phyloP scores from a whole-genome alignment of 208 protist genomes.

The Crithidia brevicula region DNA sequence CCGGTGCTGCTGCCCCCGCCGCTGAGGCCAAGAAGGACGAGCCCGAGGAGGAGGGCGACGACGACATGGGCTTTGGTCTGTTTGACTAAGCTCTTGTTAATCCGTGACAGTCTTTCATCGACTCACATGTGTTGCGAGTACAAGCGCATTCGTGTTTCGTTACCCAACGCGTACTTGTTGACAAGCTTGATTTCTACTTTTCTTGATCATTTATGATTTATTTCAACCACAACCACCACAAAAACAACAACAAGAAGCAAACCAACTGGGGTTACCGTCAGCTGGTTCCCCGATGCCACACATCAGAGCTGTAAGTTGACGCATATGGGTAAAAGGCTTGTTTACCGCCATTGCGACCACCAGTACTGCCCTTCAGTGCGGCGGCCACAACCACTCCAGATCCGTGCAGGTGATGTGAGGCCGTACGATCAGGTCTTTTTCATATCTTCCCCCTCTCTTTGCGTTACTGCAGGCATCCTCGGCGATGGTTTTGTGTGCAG shows the following conservation, averaged over 20 bases:
- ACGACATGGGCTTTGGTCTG: slow-evolving; percentile 92
- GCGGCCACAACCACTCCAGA: too few species aligned
- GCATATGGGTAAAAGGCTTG: too few species aligned
- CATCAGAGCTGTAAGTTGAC: too few species aligned
- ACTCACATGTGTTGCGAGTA: background rate
- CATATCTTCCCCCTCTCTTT: too few species aligned
- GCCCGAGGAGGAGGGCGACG: slow-evolving; percentile 85
- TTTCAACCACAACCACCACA: too few species aligned
- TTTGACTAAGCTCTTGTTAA: slow-evolving; percentile 76
- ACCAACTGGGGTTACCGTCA: background rate
- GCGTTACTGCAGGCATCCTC: too few species aligned
- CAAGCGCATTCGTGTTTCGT: slow-evolving; percentile 2
- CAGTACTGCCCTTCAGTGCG: too few species aligned
- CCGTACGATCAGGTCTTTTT: too few species aligned
- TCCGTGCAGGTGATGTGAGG: too few species aligned
- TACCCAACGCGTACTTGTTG: slow-evolving; percentile 12
- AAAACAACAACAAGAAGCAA: background rate
- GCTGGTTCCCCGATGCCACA: too few species aligned
- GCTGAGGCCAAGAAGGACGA: slow-evolving; percentile 56
- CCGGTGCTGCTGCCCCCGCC: slow-evolving; percentile 51
- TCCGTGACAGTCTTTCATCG: background rate
- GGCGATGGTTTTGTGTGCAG: too few species aligned
- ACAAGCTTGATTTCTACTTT: slow-evolving; percentile 12
- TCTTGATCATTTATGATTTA: slow-evolving; percentile 22
- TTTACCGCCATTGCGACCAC: too few species aligned